A percentile compares a stretch with the other conserved stretches of the same genome.
Conservation (phyloP, 1,139 yeast species). For the Zygoascus sp. region DNA sequence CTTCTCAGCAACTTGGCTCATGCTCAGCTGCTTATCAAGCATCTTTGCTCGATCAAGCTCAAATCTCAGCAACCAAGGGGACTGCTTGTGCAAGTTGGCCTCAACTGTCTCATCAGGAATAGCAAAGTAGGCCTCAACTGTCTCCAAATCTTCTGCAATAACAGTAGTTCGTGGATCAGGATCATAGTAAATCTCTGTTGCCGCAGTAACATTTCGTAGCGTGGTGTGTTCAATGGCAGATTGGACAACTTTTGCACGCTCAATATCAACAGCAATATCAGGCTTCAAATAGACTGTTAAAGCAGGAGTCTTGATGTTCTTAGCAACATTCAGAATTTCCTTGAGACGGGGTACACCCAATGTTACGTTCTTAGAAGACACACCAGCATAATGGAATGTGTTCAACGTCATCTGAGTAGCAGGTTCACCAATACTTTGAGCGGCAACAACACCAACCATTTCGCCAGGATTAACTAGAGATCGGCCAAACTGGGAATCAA, state of each 20-base stretch:
- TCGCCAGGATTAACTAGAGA: slow-evolving; percentile 98
- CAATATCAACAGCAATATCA: slow-evolving; percentile 81
- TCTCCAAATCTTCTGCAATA: slow-evolving; percentile 93
- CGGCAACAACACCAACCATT: slow-evolving; percentile 99
- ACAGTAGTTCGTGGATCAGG: slow-evolving; percentile 97
- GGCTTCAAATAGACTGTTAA: slow-evolving; percentile 83
- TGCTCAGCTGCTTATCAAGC: slow-evolving; percentile 95
- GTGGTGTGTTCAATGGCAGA: slow-evolving; percentile 97
- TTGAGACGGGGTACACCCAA: slow-evolving; percentile 99
- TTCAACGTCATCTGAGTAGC: slow-evolving; percentile 99
- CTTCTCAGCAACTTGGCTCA: slow-evolving; percentile 98
- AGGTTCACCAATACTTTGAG: slow-evolving; percentile 99
- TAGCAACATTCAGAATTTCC: slow-evolving; percentile 98
- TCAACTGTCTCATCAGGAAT: slow-evolving; percentile 98
- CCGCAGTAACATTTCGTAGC: slow-evolving; percentile 90
- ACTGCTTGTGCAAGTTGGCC: slow-evolving; percentile 86
- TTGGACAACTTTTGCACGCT: slow-evolving; percentile 89
- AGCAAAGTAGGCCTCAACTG: slow-evolving; percentile 94
- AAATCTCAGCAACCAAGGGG: slow-evolving; percentile 95
- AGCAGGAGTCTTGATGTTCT: slow-evolving; percentile 97
- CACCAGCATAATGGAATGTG: slow-evolving; percentile 99
- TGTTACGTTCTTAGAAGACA: slow-evolving; percentile 96
- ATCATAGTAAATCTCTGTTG: slow-evolving; percentile 94
- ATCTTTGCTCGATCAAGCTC: slow-evolving; percentile 98
- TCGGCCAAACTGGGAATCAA: slow-evolving; percentile 88